Evolutionary conservation across 2,329 filamentous ascomycete genomes (phyloP).

Genomic region (Apiospora pterosperma): DNA sequence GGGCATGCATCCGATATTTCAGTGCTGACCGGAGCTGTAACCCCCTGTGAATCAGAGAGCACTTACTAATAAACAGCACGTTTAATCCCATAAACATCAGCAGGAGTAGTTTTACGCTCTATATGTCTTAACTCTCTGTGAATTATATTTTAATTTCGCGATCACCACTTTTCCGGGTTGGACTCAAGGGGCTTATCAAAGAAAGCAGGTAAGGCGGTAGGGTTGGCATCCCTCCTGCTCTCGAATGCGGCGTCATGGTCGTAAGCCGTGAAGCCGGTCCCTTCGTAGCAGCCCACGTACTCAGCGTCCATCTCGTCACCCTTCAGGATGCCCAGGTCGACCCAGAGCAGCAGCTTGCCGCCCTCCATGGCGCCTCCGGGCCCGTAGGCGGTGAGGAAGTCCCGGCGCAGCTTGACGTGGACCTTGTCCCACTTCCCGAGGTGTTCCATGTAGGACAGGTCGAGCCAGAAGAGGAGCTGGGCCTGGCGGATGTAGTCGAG

Average conservation of each 20-base stretch:
- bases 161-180: not conserved
- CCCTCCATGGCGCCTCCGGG: not conserved
- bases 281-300: not conserved
- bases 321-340: not conserved
- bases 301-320: not conserved
- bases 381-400: not conserved
- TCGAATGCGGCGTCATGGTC: not conserved
- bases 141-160: too few relatives aligned
- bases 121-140: too few relatives aligned
- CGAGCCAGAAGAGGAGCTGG: slow-evolving; percentile 2
- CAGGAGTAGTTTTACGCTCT: too few relatives aligned
- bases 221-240: not conserved
- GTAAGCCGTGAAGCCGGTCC: not conserved
- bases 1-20: too few relatives aligned
- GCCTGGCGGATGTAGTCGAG: not conserved
- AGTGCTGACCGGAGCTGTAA: too few relatives aligned
- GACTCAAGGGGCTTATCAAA: not conserved
- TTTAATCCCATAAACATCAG: too few relatives aligned
- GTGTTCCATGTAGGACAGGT: slow-evolving; percentile 1
- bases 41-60: too few relatives aligned
- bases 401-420: not conserved
- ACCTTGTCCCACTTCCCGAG: not conserved
- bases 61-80: too few relatives aligned
- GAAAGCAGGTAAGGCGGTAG: not conserved
- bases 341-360: not conserved